Evolutionary conservation across 495 filamentous ascomycete species (phyloP).

Genomic region (Chaetomidium leptoderma): DNA sequence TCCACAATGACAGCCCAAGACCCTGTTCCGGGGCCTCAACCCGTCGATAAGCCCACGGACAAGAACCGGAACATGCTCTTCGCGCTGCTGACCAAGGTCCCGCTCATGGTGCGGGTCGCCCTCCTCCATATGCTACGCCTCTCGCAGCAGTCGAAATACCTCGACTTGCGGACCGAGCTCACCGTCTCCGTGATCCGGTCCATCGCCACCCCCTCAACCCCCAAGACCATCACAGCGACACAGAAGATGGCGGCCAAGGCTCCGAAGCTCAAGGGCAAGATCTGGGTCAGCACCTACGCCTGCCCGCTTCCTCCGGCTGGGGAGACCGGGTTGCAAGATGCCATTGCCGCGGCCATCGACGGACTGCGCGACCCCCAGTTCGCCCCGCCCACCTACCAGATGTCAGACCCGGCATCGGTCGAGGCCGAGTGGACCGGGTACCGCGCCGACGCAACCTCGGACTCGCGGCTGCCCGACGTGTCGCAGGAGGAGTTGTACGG

Average conservation of each 20-base stretch:
- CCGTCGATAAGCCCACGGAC: slow-evolving; percentile 3
- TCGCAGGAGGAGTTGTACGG: slow-evolving; percentile 69
- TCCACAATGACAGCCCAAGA: slow-evolving; percentile 9
- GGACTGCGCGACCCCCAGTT: slow-evolving; percentile 48
- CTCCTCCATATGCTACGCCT: slow-evolving; percentile 63
- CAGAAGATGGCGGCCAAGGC: slow-evolving; percentile 62
- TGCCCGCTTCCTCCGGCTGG: slow-evolving; percentile 42
- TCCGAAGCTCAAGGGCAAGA: slow-evolving; percentile 66
- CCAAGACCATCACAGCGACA: slow-evolving; percentile 52
- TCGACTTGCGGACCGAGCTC: slow-evolving; percentile 74
- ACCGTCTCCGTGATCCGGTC: slow-evolving; percentile 65
- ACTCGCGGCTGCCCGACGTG: slow-evolving; percentile 53
- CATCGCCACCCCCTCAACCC: slow-evolving; percentile 44
- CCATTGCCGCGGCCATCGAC: slow-evolving; percentile 62
- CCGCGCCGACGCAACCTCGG: slow-evolving; percentile 53
- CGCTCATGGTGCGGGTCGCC: slow-evolving; percentile 61
- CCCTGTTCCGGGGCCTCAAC: background rate
- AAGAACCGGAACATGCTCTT: slow-evolving; percentile 40
- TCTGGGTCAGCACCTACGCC: slow-evolving; percentile 72
- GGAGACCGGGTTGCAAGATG: slow-evolving; percentile 54
- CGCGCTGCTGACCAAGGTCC: slow-evolving; percentile 54
- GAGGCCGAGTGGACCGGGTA: slow-evolving; percentile 88
- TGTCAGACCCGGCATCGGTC: slow-evolving; percentile 54
- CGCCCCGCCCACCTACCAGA: slow-evolving; percentile 37
- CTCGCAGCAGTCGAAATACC: slow-evolving; percentile 64